Evolutionary conservation across 2,329 filamentous ascomycete species (phyloP).

Genomic region (Colletotrichum kahawae): DNA sequence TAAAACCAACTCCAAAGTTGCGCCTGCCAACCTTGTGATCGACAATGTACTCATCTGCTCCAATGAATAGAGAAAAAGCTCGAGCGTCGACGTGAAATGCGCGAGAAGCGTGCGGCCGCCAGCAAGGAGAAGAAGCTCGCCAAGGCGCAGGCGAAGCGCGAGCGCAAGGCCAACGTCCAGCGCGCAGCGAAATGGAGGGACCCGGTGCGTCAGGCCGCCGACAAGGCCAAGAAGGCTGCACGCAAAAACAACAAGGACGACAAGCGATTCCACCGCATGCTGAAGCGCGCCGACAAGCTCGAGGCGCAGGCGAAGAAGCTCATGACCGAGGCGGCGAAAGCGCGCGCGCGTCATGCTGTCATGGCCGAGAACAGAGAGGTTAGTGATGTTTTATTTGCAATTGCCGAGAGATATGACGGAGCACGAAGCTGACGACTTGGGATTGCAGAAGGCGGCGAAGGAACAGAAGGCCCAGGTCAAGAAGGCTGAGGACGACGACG

Average conservation of each 20-base stretch:
- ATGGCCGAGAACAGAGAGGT: slow-evolving; percentile 31
- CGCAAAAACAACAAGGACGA: slow-evolving; percentile 35
- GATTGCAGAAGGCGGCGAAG: slow-evolving; percentile 28
- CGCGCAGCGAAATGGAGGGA: slow-evolving; percentile 36
- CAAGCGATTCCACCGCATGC: slow-evolving; percentile 42
- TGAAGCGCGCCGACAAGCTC: slow-evolving; percentile 43
- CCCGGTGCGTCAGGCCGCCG: slow-evolving; percentile 33
- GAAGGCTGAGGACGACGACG: slow-evolving; percentile 12
- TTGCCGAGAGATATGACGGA: not conserved
- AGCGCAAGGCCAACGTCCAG: slow-evolving; percentile 38
- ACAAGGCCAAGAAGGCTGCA: slow-evolving; percentile 34
- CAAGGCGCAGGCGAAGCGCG: slow-evolving; percentile 42
- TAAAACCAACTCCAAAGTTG: not conserved
- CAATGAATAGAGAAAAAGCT: slow-evolving; percentile 31
- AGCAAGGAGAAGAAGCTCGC: slow-evolving; percentile 41
- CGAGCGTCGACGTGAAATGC: slow-evolving; percentile 30
- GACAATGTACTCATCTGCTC: not conserved
- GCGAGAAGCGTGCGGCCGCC: slow-evolving; percentile 28
- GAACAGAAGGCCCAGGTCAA: slow-evolving; percentile 25
- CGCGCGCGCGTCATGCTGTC: slow-evolving; percentile 30
- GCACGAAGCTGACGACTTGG: not conserved
- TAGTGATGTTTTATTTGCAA: not conserved
- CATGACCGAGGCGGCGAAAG: slow-evolving; percentile 42
- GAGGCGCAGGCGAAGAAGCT: slow-evolving; percentile 45
- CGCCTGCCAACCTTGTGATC: not conserved